phyloP scores from a whole-genome alignment of 805 yeast species.

The Candida ficus region DNA sequence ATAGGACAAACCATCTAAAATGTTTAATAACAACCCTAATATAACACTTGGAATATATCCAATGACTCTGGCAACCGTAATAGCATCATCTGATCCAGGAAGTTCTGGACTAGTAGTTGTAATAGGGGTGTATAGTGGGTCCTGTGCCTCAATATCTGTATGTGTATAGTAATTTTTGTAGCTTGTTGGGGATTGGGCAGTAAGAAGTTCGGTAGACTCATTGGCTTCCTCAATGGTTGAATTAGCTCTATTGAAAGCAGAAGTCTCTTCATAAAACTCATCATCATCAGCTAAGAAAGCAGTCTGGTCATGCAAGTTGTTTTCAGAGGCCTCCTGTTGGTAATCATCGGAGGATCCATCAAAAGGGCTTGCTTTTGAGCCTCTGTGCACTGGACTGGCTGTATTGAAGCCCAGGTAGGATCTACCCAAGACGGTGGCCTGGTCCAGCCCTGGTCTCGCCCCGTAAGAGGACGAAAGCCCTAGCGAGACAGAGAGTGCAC shows the following conservation, averaged over 20 bases:
- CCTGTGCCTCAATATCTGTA: slow-evolving; percentile 9
- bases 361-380: too few species aligned
- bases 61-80: slow-evolving; percentile 13
- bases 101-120: neutral
- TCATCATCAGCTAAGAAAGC: slow-evolving; percentile 58
- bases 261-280: slow-evolving; percentile 26
- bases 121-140: neutral
- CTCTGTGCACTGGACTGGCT: neutral
- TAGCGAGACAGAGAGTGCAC: slow-evolving; percentile 23
- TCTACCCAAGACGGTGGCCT: slow-evolving; percentile 17
- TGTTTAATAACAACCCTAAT: slow-evolving; percentile 77
- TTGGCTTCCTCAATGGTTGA: slow-evolving; percentile 1
- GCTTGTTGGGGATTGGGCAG: neutral
- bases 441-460: slow-evolving; percentile 7
- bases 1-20: slow-evolving; percentile 88
- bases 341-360: neutral
- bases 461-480: slow-evolving; percentile 23
- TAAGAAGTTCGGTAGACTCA: slow-evolving; percentile 1
- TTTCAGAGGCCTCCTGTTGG: slow-evolving; percentile 22
- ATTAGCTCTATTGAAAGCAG: slow-evolving; percentile 1
- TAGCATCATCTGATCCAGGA: slow-evolving; percentile 1
- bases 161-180: slow-evolving; percentile 1
- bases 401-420: slow-evolving; percentile 25
- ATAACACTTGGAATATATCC: slow-evolving; percentile 67
- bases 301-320: slow-evolving; percentile 50